Conservation (phyloP, 805 yeast genomes). For the Cyberlindnera suaveolens region DNA sequence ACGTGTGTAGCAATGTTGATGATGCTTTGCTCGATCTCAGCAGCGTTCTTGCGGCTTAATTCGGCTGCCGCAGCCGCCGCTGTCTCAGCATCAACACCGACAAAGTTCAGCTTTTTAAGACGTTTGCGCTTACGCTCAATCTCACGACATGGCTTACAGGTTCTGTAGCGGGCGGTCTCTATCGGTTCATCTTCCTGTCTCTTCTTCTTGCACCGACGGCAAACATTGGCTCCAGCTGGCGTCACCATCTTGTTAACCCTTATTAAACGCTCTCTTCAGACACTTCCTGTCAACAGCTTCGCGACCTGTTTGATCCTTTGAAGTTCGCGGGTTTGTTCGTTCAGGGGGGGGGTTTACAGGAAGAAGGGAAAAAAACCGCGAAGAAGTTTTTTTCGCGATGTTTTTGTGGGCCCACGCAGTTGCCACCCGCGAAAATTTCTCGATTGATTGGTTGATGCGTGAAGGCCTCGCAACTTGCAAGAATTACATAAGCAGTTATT, state of each 20-base stretch:
- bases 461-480: too few relatives aligned
- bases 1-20: constrained; percentile 16
- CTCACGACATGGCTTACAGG: constrained; percentile 26
- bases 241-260: constrained; percentile 4
- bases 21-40: constrained; percentile 15
- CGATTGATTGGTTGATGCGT: too few relatives aligned
- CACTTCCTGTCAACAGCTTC: not conserved
- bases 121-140: constrained; percentile 21
- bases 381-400: not conserved
- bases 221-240: constrained; percentile 12
- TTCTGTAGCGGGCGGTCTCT: constrained; percentile 26
- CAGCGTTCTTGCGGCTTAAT: constrained; percentile 7
- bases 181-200: constrained; percentile 24
- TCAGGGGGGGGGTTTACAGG: not conserved
- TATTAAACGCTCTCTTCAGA: not conserved
- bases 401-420: not conserved
- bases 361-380: not conserved
- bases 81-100: constrained; percentile 7
- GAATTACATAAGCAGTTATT: too few relatives aligned
- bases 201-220: constrained; percentile 27
- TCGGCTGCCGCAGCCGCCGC: constrained; percentile 1
- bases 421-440: not conserved
- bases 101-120: constrained; percentile 16
- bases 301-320: not conserved
- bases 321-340: not conserved